A percentile compares a stretch with the other conserved stretches of the same genome.
Evolutionary conservation across 345 rosid genomes (phyloP).

Genomic region (Linum usitatissimum): DNA sequence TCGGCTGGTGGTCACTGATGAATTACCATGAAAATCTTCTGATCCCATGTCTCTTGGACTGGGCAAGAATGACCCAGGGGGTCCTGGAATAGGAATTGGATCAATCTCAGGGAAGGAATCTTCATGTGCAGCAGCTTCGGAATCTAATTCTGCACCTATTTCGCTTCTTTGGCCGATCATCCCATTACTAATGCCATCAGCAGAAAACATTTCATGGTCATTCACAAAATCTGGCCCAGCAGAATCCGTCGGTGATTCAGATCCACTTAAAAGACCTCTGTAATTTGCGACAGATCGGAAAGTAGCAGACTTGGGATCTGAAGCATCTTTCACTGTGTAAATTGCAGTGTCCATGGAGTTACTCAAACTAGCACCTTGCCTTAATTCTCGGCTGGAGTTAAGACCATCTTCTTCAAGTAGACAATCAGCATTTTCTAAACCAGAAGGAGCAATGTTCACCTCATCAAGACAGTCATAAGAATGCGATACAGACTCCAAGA

Average conservation of each 20-base stretch:
- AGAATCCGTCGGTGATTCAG: slow-evolving; percentile 19
- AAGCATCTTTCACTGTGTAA: slow-evolving; percentile 19
- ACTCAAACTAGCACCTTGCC: slow-evolving; percentile 16
- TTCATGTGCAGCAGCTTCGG: slow-evolving; percentile 34
- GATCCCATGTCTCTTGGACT: slow-evolving; percentile 85
- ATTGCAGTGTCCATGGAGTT: slow-evolving; percentile 22
- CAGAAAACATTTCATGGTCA: slow-evolving; percentile 40
- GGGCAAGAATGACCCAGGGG: slow-evolving; percentile 92
- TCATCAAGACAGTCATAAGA: no score
- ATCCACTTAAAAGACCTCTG: slow-evolving; percentile 27
- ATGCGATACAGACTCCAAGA: slow-evolving; percentile 14
- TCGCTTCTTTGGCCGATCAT: slow-evolving; percentile 25
- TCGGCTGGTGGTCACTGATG: slow-evolving; percentile 71
- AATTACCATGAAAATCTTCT: slow-evolving; percentile 86
- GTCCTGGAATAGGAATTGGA: slow-evolving; percentile 93
- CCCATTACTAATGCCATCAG: slow-evolving; percentile 36
- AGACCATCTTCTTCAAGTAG: slow-evolving; percentile 13
- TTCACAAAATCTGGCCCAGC: slow-evolving; percentile 26
- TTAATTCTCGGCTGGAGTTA: slow-evolving; percentile 17
- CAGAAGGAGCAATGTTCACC: no score
- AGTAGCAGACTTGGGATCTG: slow-evolving; percentile 27
- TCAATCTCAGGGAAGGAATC: slow-evolving; percentile 70
- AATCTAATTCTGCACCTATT: slow-evolving; percentile 28
- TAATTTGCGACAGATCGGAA: slow-evolving; percentile 34
- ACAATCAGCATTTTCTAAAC: no score